Base-by-base conservation (phyloP, 257 asterid genomes). In the Nicotiana benthamiana region DNA sequence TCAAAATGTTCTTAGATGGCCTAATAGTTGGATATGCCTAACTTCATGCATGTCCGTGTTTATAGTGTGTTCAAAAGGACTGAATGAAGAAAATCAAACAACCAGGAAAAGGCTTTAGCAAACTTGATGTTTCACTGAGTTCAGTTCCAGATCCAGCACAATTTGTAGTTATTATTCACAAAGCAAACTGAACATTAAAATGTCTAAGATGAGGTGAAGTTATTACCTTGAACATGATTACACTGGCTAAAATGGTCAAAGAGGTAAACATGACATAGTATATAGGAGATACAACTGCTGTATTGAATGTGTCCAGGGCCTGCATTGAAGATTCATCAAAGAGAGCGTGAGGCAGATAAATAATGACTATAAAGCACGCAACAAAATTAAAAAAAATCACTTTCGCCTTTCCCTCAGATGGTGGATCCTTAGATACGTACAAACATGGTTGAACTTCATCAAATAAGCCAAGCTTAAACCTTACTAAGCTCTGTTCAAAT, bases 271-370 rank as follows among this genome's bases (percentile, higher is more conserved):
- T 77, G 30, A 77, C 85, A 52, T 65, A 82, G 74, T 77, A 82
- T 63, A 82, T 75, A 16, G 85, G 85, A 51, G 85, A 76, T 7
- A 52, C 57, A 52, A 52, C 57, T 52, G 57, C 57, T 52, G 57
- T 52, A 52, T 52, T 52, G 57, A 82, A 82, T 76, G 85, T 76
- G 75, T 82, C 85, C 46, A 82, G 85, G 62, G 85, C 85, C 85
- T 82, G 85, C 77, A 63, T 52, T 40, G 46, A 40, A 52, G 57
- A 52, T 52, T 64, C 48, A 24, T 28, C 60, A 18, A 20, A 67
- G 20, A 52, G 57, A 64, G 72, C 3, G 20, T 64, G 46, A n/a
- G 72, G 16, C 32, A 64, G 46, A 64, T 64, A 52, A 64, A 63
- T 64, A 64, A 34, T 28, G 46, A 27, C 46, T 64, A 64, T 6